phyloP scores from a whole-genome alignment of 352 stramenopile species.

The Phytophthora syringae region DNA sequence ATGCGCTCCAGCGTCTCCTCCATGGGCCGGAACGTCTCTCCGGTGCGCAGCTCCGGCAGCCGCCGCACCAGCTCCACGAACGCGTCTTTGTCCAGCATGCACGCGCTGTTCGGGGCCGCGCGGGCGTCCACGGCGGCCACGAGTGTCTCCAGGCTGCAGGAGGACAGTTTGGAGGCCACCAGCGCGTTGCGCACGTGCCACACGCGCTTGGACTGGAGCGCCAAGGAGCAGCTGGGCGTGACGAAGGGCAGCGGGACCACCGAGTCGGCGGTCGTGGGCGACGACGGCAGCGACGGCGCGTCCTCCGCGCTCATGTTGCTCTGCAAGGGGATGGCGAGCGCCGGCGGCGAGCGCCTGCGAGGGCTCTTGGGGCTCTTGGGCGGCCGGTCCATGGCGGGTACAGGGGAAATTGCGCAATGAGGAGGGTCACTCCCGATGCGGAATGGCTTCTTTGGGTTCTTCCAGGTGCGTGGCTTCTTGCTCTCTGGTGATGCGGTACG shows the following conservation, averaged over 20 bases:
- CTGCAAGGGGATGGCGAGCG: conserved; percentile 50
- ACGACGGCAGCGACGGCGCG: conserved; percentile 62
- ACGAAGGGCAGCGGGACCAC: conserved; percentile 67
- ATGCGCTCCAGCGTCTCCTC: conserved; percentile 73
- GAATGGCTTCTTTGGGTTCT: neutral
- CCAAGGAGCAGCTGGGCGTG: conserved; percentile 58
- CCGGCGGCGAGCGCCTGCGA: neutral
- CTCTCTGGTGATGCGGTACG: conserved; percentile 6
- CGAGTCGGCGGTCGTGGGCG: conserved; percentile 51
- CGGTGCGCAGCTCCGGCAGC: conserved; percentile 57
- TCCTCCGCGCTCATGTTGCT: conserved; percentile 60
- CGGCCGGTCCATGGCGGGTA: conserved; percentile 11
- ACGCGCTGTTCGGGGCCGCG: conserved; percentile 15
- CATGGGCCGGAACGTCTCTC: conserved; percentile 68
- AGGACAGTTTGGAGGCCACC: conserved; percentile 63
- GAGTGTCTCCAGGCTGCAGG: conserved; percentile 51
- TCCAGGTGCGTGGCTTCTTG: neutral
- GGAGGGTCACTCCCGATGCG: neutral
- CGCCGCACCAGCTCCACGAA: conserved; percentile 67
- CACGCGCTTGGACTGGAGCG: conserved; percentile 78
- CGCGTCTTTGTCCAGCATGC: conserved; percentile 51
- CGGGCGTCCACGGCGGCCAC: conserved; percentile 44
- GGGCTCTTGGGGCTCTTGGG: conserved; percentile 22
- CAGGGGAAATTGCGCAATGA: conserved; percentile 17
- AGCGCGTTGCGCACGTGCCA: conserved; percentile 73